Evolutionary conservation across 176 grass and related monocot species (phyloP).

Genomic region (Secale cereale): DNA sequence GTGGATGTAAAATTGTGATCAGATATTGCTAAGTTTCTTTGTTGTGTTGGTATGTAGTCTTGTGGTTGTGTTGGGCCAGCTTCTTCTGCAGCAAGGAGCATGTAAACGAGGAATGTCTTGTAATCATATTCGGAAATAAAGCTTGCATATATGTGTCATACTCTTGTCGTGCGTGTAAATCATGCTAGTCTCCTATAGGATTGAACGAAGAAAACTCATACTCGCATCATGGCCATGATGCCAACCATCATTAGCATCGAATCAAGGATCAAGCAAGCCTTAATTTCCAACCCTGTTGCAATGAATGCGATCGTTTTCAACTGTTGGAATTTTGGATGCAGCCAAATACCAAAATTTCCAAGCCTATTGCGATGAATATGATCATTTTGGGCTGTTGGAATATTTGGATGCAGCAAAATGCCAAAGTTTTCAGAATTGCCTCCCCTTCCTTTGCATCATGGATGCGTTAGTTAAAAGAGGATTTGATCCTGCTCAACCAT

Average conservation of each 20-base stretch:
- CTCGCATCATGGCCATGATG: neutral
- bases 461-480: no score
- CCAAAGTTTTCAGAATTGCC: no score
- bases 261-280: neutral
- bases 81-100: neutral
- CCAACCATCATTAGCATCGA: neutral
- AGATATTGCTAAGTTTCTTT: neutral
- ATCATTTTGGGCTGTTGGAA: no score
- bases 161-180: neutral
- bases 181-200: neutral
- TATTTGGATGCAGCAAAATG: no score
- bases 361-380: no score
- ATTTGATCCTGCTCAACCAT: no score
- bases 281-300: no score
- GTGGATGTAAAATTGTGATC: neutral
- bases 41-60: neutral
- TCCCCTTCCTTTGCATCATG: no score
- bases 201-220: neutral
- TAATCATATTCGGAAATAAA: slow-evolving; percentile 3
- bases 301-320: no score
- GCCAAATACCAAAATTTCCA: no score
- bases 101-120: neutral
- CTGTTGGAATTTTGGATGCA: no score
- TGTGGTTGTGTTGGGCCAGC: neutral
- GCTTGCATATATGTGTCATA: neutral